Evolutionary conservation across 148 eudicot species (phyloP).

Genomic region (Mesembryanthemum crystallinum): DNA sequence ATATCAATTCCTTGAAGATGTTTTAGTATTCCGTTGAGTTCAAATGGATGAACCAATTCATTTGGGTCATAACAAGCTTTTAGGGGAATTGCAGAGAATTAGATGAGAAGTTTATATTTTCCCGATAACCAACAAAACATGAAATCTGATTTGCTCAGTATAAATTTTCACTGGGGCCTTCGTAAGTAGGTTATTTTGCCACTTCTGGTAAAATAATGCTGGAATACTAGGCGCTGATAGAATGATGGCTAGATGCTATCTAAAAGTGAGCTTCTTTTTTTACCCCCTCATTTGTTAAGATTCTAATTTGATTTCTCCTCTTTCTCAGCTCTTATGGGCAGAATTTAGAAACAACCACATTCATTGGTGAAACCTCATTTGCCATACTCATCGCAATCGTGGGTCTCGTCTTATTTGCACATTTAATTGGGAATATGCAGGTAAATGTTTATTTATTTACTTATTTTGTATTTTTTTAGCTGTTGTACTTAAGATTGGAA

Average conservation of each 20-base stretch:
- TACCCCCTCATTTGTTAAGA: not conserved
- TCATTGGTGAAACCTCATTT: constrained; percentile 85
- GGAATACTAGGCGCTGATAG: not conserved
- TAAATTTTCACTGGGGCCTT: not conserved
- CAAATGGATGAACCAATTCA: not conserved
- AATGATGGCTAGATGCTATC: not conserved
- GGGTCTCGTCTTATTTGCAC: constrained; percentile 91
- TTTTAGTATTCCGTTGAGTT: no score
- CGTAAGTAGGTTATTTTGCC: not conserved
- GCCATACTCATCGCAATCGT: constrained; percentile 90
- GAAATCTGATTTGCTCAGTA: not conserved
- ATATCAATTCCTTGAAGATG: no score
- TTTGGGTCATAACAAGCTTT: not conserved
- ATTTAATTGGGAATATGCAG: constrained; percentile 99
- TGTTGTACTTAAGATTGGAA: not conserved
- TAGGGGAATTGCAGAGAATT: not conserved
- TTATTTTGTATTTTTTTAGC: not conserved
- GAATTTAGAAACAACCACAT: constrained; percentile 78
- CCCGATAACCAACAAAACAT: not conserved
- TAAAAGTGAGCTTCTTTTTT: not conserved
- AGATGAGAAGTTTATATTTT: not conserved
- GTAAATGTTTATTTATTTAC: constrained; percentile 24
- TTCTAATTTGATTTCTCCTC: constrained; percentile 9
- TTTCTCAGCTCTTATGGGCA: constrained; percentile 88
- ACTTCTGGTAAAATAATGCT: not conserved